Evolutionary conservation across 106 monocot species (phyloP).

Genomic region (Allium cepa): DNA sequence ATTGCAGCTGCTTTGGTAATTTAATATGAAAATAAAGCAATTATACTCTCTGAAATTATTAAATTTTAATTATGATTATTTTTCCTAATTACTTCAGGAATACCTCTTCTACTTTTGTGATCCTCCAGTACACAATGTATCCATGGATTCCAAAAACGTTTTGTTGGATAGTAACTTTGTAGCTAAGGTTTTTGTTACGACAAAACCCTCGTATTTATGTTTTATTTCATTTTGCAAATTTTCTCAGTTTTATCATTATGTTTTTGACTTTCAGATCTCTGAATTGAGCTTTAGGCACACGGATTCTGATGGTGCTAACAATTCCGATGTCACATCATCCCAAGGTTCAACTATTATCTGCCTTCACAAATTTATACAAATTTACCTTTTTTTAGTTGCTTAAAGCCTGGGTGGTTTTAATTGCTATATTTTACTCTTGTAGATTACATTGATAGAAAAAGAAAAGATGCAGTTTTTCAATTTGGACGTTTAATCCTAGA

Average conservation of each 20-base stretch:
- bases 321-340: constrained; percentile 17
- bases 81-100: constrained; percentile 41
- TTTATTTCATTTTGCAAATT: not conserved
- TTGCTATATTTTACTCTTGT: constrained; percentile 4
- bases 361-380: not conserved
- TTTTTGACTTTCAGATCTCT: constrained; percentile 36
- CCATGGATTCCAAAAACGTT: constrained; percentile 57
- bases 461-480: constrained; percentile 52
- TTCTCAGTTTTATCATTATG: not conserved
- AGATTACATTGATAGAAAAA: constrained; percentile 36
- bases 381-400: not conserved
- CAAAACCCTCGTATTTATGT: not conserved
- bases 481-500: constrained; percentile 80
- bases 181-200: constrained; percentile 52
- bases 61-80: not conserved
- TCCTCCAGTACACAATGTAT: constrained; percentile 51
- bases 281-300: constrained; percentile 24
- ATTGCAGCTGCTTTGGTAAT: constrained; percentile 85
- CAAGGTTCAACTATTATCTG: constrained; percentile 32
- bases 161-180: constrained; percentile 67
- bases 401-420: not conserved
- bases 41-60: not conserved
- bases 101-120: constrained; percentile 80
- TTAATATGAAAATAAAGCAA: not conserved
- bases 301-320: not conserved